These are phyloP conservation scores for Candida arabinofermentans DNA, from an alignment of 805 yeast genomes.

Conservation along the genomic window DNA sequence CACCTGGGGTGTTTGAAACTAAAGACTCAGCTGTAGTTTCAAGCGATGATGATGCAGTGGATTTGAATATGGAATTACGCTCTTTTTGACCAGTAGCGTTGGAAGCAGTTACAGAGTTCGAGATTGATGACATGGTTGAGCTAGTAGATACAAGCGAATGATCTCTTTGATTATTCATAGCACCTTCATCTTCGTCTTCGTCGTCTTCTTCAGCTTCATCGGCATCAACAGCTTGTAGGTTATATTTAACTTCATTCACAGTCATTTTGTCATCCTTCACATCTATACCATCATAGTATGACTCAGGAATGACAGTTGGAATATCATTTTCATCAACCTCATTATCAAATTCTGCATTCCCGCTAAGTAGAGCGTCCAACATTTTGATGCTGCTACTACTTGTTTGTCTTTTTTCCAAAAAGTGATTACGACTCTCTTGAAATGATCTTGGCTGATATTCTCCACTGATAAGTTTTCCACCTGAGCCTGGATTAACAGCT, in stretches of 20 bases:
- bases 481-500: neutral
- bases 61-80: neutral
- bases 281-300: no score
- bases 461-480: neutral
- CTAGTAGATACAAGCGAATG: constrained; percentile 19
- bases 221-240: no score
- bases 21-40: constrained; percentile 5
- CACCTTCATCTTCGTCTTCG: constrained; percentile 10
- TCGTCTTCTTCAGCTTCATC: constrained; percentile 13
- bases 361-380: constrained; percentile 27
- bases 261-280: no score
- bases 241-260: no score
- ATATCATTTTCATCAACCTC: constrained; percentile 4
- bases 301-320: no score
- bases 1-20: no score
- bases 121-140: constrained; percentile 23
- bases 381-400: constrained; percentile 29
- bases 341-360: constrained; percentile 12
- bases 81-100: constrained; percentile 5
- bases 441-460: constrained; percentile 16
- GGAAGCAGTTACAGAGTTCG: constrained; percentile 9
- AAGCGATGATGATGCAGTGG: constrained; percentile 6
- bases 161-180: constrained; percentile 4
- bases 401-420: constrained; percentile 12
- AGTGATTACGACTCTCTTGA: constrained; percentile 18